These are phyloP conservation scores for Platanthera zijinensis DNA, from an alignment of 106 monocot species.

Conservation along the genomic window DNA sequence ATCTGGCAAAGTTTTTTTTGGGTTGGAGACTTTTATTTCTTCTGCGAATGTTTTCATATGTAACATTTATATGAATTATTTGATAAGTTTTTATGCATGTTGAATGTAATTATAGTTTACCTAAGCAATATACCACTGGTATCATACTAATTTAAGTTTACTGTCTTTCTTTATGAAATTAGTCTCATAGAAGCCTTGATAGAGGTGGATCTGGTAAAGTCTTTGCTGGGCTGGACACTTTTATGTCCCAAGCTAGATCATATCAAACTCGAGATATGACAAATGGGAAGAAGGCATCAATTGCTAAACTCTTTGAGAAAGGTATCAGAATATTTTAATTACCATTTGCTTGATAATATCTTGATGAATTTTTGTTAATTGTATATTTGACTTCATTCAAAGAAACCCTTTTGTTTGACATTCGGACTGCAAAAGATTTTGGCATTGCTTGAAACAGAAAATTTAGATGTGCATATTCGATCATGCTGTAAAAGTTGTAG, in stretches of 20 bases:
- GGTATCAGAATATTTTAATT: slow-evolving; percentile 22
- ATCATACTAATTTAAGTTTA: slow-evolving; percentile 9
- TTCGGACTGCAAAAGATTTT: slow-evolving; percentile 97
- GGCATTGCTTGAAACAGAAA: slow-evolving; percentile 91
- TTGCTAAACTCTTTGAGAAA: slow-evolving; percentile 94
- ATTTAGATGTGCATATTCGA: slow-evolving; percentile 86
- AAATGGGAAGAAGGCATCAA: slow-evolving; percentile 73
- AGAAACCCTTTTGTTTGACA: slow-evolving; percentile 25
- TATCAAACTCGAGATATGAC: slow-evolving; percentile 53
- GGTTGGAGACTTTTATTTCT: too few relatives aligned
- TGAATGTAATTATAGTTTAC: slow-evolving; percentile 1
- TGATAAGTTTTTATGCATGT: not conserved
- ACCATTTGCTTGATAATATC: not conserved
- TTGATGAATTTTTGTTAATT: not conserved
- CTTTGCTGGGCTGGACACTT: slow-evolving; percentile 71
- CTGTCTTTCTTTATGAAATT: slow-evolving; percentile 3
- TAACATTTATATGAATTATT: not conserved
- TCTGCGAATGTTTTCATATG: slow-evolving; percentile 1
- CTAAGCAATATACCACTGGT: slow-evolving; percentile 1
- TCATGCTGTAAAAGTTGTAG: slow-evolving; percentile 99
- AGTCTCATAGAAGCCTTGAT: slow-evolving; percentile 92
- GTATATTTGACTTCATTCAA: not conserved
- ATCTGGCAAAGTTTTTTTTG: too few relatives aligned
- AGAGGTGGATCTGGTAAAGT: slow-evolving; percentile 60
- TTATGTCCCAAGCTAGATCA: slow-evolving; percentile 64